Evolutionary conservation across 345 rosid genomes (phyloP), one percentile per base, ranked within the genome.

Genomic region (Fremontodendron californicum): DNA sequence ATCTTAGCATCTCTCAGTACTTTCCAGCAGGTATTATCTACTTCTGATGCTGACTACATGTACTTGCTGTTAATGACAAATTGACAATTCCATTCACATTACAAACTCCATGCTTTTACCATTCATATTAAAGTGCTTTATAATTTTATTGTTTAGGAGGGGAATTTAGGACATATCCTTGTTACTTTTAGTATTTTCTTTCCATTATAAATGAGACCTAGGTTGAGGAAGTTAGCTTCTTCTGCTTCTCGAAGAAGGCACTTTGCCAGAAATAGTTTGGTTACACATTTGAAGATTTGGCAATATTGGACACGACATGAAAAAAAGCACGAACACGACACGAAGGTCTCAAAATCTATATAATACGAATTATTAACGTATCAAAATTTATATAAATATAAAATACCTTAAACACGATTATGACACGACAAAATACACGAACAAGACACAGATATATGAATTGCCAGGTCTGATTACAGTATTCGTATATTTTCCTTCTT

Each of bases 1-100:
- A 82, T 87, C 83, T 83, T 89, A 29, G 89, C 88, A 43, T 87
- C 89, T 25, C 87, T 89, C 79, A 87, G 90, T 80, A 86, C 90
- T 75, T 86, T 88, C 89, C 91, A 88, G 88, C 90, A 89, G 90
- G 92, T 89, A 76, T 64, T 58, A 18, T 6, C 29, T 0, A 2
- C 12, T 49, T 31, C 7, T 31, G 72, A 40, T 40, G n/a, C 21
- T 16, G 11, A 31, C 11, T 62, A 19, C 66, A 13, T 61, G 40
- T 31, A 31, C 9, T 29, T 29, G 37, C 37, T 60, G 13, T 60
- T 60, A 12, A 13, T 29, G 63, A 60, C 65, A 29, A 29, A 61
- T 16, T 18, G 23, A 27, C 11, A 16, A 7, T 42, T 12, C 57
- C 25, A 15, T 70, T 70, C 57, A 3, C 25, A 46, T 16, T 4